A percentile compares a stretch with the other conserved stretches of the same genome.
These are phyloP conservation scores for Aspergillus sparsus DNA, from an alignment of 495 filamentous ascomycete species.

Conservation along the genomic window DNA sequence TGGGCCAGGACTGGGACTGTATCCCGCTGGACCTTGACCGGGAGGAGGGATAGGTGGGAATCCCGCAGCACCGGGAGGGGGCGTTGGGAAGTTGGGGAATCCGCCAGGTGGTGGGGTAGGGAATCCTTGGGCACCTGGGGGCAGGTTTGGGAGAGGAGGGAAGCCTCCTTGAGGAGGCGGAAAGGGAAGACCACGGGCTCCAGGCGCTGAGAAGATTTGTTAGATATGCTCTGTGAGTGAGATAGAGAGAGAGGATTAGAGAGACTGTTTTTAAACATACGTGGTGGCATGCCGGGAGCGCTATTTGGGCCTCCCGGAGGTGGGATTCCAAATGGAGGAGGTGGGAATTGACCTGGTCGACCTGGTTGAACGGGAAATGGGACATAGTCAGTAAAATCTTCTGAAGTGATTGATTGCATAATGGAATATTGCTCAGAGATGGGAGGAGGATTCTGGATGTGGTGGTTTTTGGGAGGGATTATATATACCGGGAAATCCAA, in stretches of 20 bases:
- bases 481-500: slow-evolving; percentile 58
- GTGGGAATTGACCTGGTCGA: slow-evolving; percentile 53
- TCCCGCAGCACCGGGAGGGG: slow-evolving; percentile 37
- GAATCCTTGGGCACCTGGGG: slow-evolving; percentile 45
- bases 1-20: slow-evolving; percentile 30
- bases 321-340: slow-evolving; percentile 57
- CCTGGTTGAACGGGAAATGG: slow-evolving; percentile 23
- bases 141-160: slow-evolving; percentile 44
- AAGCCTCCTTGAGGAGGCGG: slow-evolving; percentile 45
- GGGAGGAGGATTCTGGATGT: neutral
- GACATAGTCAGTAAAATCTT: too few species aligned
- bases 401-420: too few species aligned
- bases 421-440: too few species aligned
- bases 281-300: slow-evolving; percentile 47
- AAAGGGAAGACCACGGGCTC: slow-evolving; percentile 66
- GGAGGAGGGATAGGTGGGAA: slow-evolving; percentile 30
- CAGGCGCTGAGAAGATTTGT: slow-evolving; percentile 44
- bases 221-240: neutral
- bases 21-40: slow-evolving; percentile 30
- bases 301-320: slow-evolving; percentile 42
- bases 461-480: neutral
- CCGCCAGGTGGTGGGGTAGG: slow-evolving; percentile 66
- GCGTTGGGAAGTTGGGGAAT: slow-evolving; percentile 56
- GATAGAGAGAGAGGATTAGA: slow-evolving; percentile 25
- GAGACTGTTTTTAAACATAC: slow-evolving; percentile 34